Conservation (phyloP, 306 rosid species). For the Rosa multiflora region DNA sequence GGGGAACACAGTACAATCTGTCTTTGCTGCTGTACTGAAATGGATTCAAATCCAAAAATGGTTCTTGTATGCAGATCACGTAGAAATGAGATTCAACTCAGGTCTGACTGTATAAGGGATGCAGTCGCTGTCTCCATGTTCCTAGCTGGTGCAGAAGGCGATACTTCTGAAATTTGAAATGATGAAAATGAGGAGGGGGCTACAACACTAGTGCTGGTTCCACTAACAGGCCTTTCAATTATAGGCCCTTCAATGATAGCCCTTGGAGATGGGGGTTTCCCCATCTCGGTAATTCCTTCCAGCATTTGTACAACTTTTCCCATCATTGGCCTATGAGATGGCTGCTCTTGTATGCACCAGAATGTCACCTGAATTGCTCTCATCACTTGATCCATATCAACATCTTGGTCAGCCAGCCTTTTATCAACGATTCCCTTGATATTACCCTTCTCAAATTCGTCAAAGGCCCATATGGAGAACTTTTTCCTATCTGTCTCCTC, state of each 20-base stretch:
- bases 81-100: constrained; percentile 2
- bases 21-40: background rate
- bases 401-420: constrained; percentile 47
- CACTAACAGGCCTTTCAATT: constrained; percentile 35
- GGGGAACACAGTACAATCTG: too few relatives aligned
- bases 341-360: constrained; percentile 93
- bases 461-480: constrained; percentile 75
- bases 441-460: constrained; percentile 70
- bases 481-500: constrained; percentile 58
- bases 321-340: constrained; percentile 76
- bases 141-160: constrained; percentile 29
- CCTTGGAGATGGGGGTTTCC: constrained; percentile 58
- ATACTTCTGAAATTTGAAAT: constrained; percentile 24
- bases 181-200: constrained; percentile 46
- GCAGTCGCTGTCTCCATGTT: constrained; percentile 41
- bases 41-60: background rate
- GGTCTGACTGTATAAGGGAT: constrained; percentile 36
- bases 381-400: constrained; percentile 60
- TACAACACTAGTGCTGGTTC: constrained; percentile 38
- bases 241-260: constrained; percentile 29
- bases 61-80: background rate
- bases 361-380: constrained; percentile 66
- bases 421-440: constrained; percentile 51
- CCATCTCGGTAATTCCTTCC: constrained; percentile 63
- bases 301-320: constrained; percentile 83